A percentile compares a stretch with the other conserved stretches of the same genome.
phyloP scores from a whole-genome alignment of 1,284 basidiomycete genomes.

The Vanrija sp. region DNA sequence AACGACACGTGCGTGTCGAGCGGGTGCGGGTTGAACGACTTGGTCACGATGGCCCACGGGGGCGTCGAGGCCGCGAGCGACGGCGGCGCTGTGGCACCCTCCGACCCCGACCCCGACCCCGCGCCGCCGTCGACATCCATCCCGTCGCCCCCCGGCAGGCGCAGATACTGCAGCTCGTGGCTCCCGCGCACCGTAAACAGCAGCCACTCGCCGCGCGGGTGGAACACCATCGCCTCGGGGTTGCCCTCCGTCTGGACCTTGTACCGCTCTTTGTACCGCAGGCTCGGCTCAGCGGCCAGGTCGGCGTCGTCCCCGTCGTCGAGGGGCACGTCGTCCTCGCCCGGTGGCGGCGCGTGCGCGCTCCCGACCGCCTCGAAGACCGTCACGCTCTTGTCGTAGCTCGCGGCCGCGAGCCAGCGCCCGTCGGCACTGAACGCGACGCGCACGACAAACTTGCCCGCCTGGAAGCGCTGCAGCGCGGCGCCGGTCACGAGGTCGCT shows the following conservation, averaged over 20 bases:
- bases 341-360: background rate
- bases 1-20: slow-evolving; percentile 47
- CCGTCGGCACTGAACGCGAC: slow-evolving; percentile 41
- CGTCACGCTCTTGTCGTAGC: slow-evolving; percentile 44
- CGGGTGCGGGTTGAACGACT: slow-evolving; percentile 46
- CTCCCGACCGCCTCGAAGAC: slow-evolving; percentile 30
- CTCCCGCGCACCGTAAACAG: slow-evolving; percentile 40
- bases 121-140: slow-evolving; percentile 1
- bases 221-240: slow-evolving; percentile 46
- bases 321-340: slow-evolving; percentile 14
- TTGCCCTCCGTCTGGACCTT: slow-evolving; percentile 35
- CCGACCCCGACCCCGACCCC: background rate
- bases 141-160: slow-evolving; percentile 10
- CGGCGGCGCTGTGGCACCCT: background rate
- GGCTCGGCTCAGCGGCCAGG: slow-evolving; percentile 35
- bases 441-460: slow-evolving; percentile 45
- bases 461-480: slow-evolving; percentile 40
- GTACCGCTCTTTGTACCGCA: slow-evolving; percentile 31
- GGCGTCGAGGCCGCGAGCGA: background rate
- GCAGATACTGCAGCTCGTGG: slow-evolving; percentile 32
- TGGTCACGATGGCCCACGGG: slow-evolving; percentile 23
- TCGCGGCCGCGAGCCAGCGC: slow-evolving; percentile 42
- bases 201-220: slow-evolving; percentile 27
- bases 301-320: slow-evolving; percentile 36
- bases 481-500: slow-evolving; percentile 40